Evolutionary conservation across 768 basidiomycete genomes (phyloP).

Genomic region (Multifurca ochricompacta): DNA sequence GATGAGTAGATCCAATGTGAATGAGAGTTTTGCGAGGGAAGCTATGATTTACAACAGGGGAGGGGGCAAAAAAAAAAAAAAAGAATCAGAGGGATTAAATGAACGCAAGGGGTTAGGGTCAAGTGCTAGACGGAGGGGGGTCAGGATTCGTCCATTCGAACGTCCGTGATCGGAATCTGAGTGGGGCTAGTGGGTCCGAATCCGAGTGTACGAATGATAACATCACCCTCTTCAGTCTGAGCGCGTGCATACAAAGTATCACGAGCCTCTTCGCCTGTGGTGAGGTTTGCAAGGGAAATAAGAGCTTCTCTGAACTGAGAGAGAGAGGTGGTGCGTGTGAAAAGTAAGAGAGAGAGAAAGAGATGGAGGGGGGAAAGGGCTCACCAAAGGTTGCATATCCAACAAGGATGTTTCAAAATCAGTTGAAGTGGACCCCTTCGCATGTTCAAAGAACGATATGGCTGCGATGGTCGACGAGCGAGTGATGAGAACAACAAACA

Average conservation of each 20-base stretch:
- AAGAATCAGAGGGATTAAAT: too few relatives aligned
- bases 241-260: slow-evolving; percentile 48
- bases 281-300: slow-evolving; percentile 52
- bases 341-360: neutral
- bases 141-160: slow-evolving; percentile 22
- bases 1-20: neutral
- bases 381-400: slow-evolving; percentile 22
- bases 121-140: neutral
- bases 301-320: slow-evolving; percentile 46
- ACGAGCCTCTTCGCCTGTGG: slow-evolving; percentile 37
- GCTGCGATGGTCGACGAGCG: slow-evolving; percentile 36
- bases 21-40: too few relatives aligned
- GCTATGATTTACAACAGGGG: too few relatives aligned
- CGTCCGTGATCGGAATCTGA: neutral
- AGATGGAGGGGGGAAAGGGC: neutral
- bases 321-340: neutral
- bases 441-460: slow-evolving; percentile 30
- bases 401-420: slow-evolving; percentile 5
- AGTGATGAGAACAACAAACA: slow-evolving; percentile 23
- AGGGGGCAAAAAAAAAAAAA: neutral
- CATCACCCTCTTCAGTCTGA: slow-evolving; percentile 39
- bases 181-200: neutral
- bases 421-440: slow-evolving; percentile 23
- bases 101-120: too few relatives aligned
- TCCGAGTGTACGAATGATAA: slow-evolving; percentile 28